phyloP scores from a whole-genome alignment of 148 eudicot species.

The Fagopyrum homotropicum region DNA sequence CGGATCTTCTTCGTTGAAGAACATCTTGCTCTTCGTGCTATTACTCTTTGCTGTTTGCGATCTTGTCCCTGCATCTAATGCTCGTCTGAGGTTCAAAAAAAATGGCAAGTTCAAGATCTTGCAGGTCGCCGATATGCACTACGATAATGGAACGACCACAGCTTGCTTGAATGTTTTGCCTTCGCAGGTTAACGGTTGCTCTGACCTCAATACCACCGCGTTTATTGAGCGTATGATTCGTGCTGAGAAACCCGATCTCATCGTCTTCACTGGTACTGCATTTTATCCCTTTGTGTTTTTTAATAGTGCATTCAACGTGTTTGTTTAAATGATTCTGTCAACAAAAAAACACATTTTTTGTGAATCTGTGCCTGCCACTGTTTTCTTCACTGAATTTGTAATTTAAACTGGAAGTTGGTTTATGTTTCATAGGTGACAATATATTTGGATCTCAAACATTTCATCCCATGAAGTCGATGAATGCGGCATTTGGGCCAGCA shows the following conservation, averaged over 20 bases:
- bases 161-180: slow-evolving; percentile 64
- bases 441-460: slow-evolving; percentile 59
- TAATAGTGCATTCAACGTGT: neutral
- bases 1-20: neutral
- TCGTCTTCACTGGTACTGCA: slow-evolving; percentile 73
- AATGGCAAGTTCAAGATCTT: slow-evolving; percentile 73
- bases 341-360: neutral
- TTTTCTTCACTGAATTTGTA: neutral
- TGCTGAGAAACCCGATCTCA: slow-evolving; percentile 68
- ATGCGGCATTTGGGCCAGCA: slow-evolving; percentile 78
- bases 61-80: neutral
- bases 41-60: slow-evolving; percentile 1
- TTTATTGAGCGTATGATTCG: slow-evolving; percentile 59
- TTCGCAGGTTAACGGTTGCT: slow-evolving; percentile 42
- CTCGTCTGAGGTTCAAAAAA: slow-evolving; percentile 40
- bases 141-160: slow-evolving; percentile 52
- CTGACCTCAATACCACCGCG: slow-evolving; percentile 81
- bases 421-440: slow-evolving; percentile 60
- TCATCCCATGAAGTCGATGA: slow-evolving; percentile 58
- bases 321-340: neutral
- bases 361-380: neutral
- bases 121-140: slow-evolving; percentile 98
- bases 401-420: neutral
- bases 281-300: neutral
- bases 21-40: neutral